A percentile compares a stretch with the other conserved stretches of the same genome.
Evolutionary conservation across 441 rosid genomes (phyloP).

Genomic region (Aleurites moluccanus): DNA sequence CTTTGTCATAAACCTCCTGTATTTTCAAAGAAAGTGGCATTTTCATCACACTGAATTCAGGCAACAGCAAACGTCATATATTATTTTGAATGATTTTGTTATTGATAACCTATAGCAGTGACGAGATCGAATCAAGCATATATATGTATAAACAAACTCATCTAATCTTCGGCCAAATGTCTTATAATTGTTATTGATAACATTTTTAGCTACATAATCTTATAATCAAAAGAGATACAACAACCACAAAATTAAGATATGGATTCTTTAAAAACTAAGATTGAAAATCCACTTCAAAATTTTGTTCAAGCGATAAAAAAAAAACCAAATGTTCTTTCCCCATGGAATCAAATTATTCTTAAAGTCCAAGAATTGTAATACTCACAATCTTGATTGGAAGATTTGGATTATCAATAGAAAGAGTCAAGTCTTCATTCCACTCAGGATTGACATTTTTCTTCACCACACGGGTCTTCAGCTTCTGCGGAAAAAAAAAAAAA

Average conservation of each 20-base stretch:
- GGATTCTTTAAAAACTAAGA: background rate
- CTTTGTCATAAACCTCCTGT: constrained; percentile 64
- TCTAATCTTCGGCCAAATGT: background rate
- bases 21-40: constrained; percentile 19
- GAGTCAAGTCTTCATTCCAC: constrained; percentile 84
- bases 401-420: constrained; percentile 58
- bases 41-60: constrained; percentile 39
- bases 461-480: constrained; percentile 68
- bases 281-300: background rate
- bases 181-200: background rate
- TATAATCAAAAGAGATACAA: background rate
- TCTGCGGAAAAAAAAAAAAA: constrained; percentile 57
- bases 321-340: no score
- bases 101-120: background rate
- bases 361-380: background rate
- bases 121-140: background rate
- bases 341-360: no score
- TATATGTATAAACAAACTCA: no score
- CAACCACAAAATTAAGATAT: background rate
- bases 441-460: constrained; percentile 69
- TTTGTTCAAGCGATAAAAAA: no score
- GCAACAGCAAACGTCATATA: background rate
- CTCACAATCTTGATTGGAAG: constrained; percentile 58
- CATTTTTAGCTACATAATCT: background rate
- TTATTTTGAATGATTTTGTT: no score